Base-by-base conservation (phyloP, 2,329 filamentous ascomycete genomes). In the Trichophyton verrucosum region DNA sequence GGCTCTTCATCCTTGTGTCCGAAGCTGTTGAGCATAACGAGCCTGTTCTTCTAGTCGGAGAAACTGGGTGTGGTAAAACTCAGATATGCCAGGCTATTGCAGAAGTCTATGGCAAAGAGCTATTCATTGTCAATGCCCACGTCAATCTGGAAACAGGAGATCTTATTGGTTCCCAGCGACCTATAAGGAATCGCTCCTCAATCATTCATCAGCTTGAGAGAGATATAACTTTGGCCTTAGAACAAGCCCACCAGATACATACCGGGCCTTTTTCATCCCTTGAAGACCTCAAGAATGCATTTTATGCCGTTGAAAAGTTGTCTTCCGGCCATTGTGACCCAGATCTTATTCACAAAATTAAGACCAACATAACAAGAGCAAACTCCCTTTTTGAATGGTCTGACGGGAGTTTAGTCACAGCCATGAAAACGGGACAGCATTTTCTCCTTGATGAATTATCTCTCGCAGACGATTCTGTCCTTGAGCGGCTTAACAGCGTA, bases 381-480 rank as follows among this genome's bases (percentile, higher is more conserved):
- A 91, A 91, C 66, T 88, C 91, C 2, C 77, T 99, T 0, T 99
- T 99, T 61, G 91, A 97, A 75, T 99, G 94, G 94, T 86, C 85
- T 0, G 94, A 99, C 69, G 94, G 94, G 61, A 95, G 88, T 69
- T 81, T 99, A 1, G 90, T 99, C 0, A 86, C 94, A 65, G 89
- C 95, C 0, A 96, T 99, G 92, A 89, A 87, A 71, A 81, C 83
- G 22, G 94, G 91, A 0, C 83, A 91, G 65, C 91, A 90, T 69
- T 99, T 99, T 75, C 80, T 99, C 22, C 84, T 99, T 0, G 94
- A 99, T 67, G 95, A 99, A 71, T 97, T 99, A 38, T 99, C 95
- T 5, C 82, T 99, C 5, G 94, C 94, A 0, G 95, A 99, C 69
- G 94, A 99, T 71, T 97, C 95, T 4, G 95, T 99, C 2, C 79